Conservation (phyloP, 2,329 filamentous ascomycete species). For the Aspergillus fumigatus region DNA sequence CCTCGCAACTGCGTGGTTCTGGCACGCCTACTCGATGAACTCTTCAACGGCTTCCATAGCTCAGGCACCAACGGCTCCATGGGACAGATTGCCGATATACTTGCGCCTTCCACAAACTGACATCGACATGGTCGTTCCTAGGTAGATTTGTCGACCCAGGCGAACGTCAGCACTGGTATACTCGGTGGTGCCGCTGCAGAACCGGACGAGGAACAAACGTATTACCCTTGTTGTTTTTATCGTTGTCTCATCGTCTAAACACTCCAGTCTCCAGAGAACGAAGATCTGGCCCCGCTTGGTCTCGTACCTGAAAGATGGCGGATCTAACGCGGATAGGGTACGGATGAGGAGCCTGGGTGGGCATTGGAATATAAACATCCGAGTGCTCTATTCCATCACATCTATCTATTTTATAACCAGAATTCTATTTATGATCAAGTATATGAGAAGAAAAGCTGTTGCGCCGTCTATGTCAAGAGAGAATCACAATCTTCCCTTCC, state of each 20-base stretch:
- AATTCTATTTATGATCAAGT: not conserved
- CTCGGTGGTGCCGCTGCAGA: not conserved
- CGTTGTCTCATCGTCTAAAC: too few relatives aligned
- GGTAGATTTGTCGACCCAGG: constrained; percentile 45
- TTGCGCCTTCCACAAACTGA: constrained; percentile 2
- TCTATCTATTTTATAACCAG: not conserved
- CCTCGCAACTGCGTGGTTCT: constrained; percentile 33
- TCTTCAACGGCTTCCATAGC: not conserved
- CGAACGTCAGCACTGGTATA: constrained; percentile 33
- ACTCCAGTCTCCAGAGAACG: too few relatives aligned
- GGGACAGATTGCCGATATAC: constrained; percentile 40
- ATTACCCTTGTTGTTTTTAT: too few relatives aligned
- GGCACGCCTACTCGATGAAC: constrained; percentile 42
- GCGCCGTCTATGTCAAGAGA: constrained; percentile 3
- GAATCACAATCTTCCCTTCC: constrained; percentile 45
- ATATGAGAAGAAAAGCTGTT: not conserved
- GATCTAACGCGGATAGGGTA: too few relatives aligned
- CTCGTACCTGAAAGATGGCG: too few relatives aligned
- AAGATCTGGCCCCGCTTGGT: too few relatives aligned
- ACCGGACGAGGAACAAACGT: too few relatives aligned
- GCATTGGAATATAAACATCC: not conserved
- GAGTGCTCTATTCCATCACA: too few relatives aligned
- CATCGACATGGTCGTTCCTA: constrained; percentile 33
- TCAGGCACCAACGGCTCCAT: constrained; percentile 17
- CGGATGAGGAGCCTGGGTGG: too few relatives aligned